Base-by-base conservation (phyloP, 495 filamentous ascomycete species). In the Penicillium paxilli region DNA sequence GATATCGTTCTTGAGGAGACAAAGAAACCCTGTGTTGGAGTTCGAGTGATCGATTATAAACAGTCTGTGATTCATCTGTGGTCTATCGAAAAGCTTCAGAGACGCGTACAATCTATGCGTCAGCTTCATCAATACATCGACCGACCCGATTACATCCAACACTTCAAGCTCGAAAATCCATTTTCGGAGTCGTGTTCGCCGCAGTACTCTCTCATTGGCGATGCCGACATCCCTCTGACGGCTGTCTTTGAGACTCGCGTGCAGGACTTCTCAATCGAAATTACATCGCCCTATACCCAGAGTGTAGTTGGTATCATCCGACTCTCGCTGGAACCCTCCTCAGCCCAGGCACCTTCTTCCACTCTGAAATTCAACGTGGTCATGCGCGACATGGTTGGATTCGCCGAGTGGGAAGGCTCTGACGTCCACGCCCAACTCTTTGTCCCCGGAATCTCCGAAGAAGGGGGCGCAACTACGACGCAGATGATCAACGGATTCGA, bases 281-380 rank as follows among this genome's bases (percentile, higher is more conserved):
- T 98, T 30, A 80, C 87, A 44, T 96, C 90, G 1, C 92, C 92
- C n/a, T 94, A 96, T 64, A 98, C 93, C 1, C 86, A 87, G 24
- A 87, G 88, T 68, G 90, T 88, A 0, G 80, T 98, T 52, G 94
- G 94, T 44, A 90, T 96, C 25, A 85, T 98, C 59, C 87, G 90
- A 49, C 73, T 99, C 40, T 93, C 92, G 2, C 75, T 99, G 9
- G 94, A 98, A 63, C 94, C 94, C 28, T 97, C 93, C 1, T 93
- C 90, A 19, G 93, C 94, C 7, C 88, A 95, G 65, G 91, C 93
- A 21, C 94, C 93, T 23, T 88, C 90, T 8, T 91, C 89, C 47
- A 98, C 89, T 22, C 74, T 99, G 50, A 98, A 98, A 66, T 99
- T 98, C 74, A 99, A 98, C 60, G 91, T 98, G 21, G 92, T 96